Conservation (phyloP, 495 filamentous ascomycete genomes). For the Talaromyces stipitatus region DNA sequence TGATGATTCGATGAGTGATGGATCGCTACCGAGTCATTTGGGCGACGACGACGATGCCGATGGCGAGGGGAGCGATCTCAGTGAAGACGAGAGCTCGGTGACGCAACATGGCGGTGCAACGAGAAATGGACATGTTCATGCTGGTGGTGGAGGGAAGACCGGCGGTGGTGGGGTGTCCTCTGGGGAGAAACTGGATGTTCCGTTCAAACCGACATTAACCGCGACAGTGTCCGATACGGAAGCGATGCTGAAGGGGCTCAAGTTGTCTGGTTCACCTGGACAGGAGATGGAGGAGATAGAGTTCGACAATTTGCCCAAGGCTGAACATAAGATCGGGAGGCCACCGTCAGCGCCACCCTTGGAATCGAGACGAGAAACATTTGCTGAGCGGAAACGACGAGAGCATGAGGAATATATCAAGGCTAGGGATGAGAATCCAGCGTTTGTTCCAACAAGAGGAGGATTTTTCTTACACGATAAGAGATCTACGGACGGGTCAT, state of each 20-base stretch:
- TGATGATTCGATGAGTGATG: slow-evolving; percentile 77
- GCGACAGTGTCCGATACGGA: slow-evolving; percentile 62
- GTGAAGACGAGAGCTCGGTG: slow-evolving; percentile 53
- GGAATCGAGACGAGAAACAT: slow-evolving; percentile 35
- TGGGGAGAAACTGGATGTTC: slow-evolving; percentile 1
- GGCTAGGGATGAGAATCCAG: slow-evolving; percentile 80
- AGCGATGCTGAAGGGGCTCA: slow-evolving; percentile 80
- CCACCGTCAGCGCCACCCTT: slow-evolving; percentile 34
- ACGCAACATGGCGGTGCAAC: slow-evolving; percentile 33
- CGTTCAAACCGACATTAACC: slow-evolving; percentile 19
- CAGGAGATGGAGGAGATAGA: slow-evolving; percentile 48
- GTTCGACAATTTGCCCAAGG: slow-evolving; percentile 53
- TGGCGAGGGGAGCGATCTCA: slow-evolving; percentile 63
- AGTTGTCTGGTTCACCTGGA: slow-evolving; percentile 49
- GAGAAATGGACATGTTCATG: slow-evolving; percentile 31
- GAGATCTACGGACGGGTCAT: slow-evolving; percentile 63
- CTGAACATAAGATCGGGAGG: slow-evolving; percentile 20
- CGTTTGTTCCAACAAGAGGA: slow-evolving; percentile 91
- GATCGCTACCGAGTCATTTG: slow-evolving; percentile 64
- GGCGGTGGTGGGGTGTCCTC: neutral
- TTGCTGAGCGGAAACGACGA: slow-evolving; percentile 62
- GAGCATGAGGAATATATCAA: slow-evolving; percentile 89
- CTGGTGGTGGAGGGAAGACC: neutral
- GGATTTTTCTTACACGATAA: slow-evolving; percentile 98
- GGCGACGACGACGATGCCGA: slow-evolving; percentile 66